These are phyloP conservation scores for Quercus agrifolia DNA, from an alignment of 306 rosid species.

Conservation along the genomic window DNA sequence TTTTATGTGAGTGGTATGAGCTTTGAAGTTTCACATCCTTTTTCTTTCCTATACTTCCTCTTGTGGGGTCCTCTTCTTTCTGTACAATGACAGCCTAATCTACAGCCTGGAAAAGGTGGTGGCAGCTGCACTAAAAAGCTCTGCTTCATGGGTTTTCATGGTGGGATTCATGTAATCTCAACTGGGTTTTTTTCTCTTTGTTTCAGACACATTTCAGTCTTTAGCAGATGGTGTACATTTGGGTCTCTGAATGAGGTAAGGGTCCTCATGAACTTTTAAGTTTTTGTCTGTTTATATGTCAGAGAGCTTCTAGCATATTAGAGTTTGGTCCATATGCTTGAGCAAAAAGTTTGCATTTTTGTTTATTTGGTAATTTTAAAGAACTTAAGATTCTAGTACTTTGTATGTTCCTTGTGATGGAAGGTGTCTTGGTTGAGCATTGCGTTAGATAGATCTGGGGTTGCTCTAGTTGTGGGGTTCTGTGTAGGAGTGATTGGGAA, in stretches of 20 bases:
- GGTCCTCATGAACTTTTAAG: neutral
- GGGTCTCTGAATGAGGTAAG: slow-evolving; percentile 27
- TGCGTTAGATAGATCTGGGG: slow-evolving; percentile 27
- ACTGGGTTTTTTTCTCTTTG: slow-evolving; percentile 16
- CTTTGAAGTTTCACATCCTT: slow-evolving; percentile 16
- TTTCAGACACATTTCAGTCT: slow-evolving; percentile 22
- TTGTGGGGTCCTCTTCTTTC: slow-evolving; percentile 37
- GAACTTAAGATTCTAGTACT: neutral
- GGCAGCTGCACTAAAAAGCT: slow-evolving; percentile 26
- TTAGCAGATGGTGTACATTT: slow-evolving; percentile 1
- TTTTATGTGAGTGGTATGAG: slow-evolving; percentile 3
- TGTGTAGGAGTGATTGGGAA: slow-evolving; percentile 8
- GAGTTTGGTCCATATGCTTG: slow-evolving; percentile 10
- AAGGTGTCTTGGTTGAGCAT: slow-evolving; percentile 1
- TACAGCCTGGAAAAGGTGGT: slow-evolving; percentile 55
- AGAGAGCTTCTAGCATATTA: neutral
- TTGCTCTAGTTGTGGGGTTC: slow-evolving; percentile 4
- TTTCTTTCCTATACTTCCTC: neutral
- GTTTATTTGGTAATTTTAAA: neutral
- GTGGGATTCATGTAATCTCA: slow-evolving; percentile 20
- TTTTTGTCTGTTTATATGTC: slow-evolving; percentile 17
- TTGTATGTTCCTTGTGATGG: neutral
- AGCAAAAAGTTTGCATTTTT: slow-evolving; percentile 11
- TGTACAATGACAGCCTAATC: slow-evolving; percentile 40
- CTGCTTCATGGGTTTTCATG: slow-evolving; percentile 24